A percentile compares a stretch with the other conserved stretches of the same genome.
Evolutionary conservation across 2,329 filamentous ascomycete genomes (phyloP).

Genomic region (Fusarium circinatum): DNA sequence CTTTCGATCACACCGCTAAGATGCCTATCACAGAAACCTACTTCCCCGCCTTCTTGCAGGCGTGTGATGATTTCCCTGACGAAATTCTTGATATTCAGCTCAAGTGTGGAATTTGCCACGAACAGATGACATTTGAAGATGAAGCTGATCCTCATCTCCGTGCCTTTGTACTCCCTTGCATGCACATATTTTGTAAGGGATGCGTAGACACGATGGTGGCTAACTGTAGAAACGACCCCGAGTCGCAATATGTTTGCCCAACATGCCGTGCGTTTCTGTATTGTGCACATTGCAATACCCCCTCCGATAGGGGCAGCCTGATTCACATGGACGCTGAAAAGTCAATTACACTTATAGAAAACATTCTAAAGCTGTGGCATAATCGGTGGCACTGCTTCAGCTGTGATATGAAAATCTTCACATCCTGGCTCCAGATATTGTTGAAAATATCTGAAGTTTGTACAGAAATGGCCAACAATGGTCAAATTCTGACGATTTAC

Average conservation of each 20-base stretch:
- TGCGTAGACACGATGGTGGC: neutral
- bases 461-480: neutral
- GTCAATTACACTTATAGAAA: neutral
- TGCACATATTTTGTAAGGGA: neutral
- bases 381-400: neutral
- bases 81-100: neutral
- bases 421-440: neutral
- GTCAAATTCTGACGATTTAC: neutral
- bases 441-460: neutral
- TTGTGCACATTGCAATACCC: neutral
- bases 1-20: neutral
- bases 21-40: neutral
- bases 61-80: neutral
- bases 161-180: neutral
- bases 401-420: neutral
- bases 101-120: neutral
- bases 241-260: rapidly evolving
- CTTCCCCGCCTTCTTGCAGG: neutral
- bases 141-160: neutral
- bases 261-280: neutral
- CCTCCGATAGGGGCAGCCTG: neutral
- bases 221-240: rapidly evolving
- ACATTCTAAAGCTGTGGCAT: neutral
- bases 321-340: neutral
- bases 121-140: neutral